Evolutionary conservation across 2,329 filamentous ascomycete genomes (phyloP).

Genomic region (Ophiocordyceps camponoti-floridani): DNA sequence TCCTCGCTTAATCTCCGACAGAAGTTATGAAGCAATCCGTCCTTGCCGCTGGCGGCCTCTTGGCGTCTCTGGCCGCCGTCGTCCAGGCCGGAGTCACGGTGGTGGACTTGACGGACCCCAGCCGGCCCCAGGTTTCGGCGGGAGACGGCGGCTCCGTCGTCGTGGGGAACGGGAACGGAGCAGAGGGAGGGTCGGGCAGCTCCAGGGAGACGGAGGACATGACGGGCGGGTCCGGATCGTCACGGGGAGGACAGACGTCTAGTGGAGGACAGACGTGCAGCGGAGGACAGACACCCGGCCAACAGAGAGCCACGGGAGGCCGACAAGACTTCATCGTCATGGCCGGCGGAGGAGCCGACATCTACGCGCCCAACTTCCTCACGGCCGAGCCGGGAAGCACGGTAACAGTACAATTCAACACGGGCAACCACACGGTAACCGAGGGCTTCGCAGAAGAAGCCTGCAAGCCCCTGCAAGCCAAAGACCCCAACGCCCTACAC

Average conservation of each 20-base stretch:
- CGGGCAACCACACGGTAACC: conserved; percentile 24
- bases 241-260: no score
- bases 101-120: not conserved
- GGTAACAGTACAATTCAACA: conserved; percentile 24
- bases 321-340: not conserved
- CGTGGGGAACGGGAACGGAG: not conserved
- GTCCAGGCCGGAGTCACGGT: not conserved
- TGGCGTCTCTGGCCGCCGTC: not conserved
- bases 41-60: not conserved
- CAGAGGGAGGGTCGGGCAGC: not conserved
- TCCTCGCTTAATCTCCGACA: not conserved
- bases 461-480: conserved; percentile 19
- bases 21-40: not conserved
- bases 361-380: conserved; percentile 19
- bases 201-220: no score
- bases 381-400: conserved; percentile 17
- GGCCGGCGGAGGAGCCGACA: not conserved
- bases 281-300: no score
- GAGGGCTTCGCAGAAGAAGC: conserved; percentile 16
- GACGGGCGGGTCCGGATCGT: no score
- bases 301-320: not conserved
- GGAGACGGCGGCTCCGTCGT: not conserved
- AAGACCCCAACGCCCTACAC: conserved; percentile 14
- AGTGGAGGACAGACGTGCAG: no score
- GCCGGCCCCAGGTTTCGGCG: not conserved